These are phyloP conservation scores for Phyllosticta citrichinensis DNA, from an alignment of 2,329 filamentous ascomycete genomes.

Conservation along the genomic window DNA sequence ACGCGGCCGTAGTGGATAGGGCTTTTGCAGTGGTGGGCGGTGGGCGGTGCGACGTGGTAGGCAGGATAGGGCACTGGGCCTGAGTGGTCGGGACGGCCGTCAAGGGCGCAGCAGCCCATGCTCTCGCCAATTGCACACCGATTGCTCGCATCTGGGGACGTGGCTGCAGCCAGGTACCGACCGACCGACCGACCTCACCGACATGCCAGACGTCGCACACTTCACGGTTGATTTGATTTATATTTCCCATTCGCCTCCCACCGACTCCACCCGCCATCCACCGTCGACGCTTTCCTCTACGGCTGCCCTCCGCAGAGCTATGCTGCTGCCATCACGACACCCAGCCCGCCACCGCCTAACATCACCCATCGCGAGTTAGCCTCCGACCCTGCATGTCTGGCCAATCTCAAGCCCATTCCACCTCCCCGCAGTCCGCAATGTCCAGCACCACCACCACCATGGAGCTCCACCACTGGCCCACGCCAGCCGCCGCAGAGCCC, in stretches of 20 bases:
- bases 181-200: background rate
- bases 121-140: background rate
- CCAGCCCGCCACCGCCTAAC: background rate
- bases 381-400: background rate
- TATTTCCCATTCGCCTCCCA: background rate
- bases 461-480: background rate
- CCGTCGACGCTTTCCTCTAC: background rate
- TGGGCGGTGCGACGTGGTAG: background rate
- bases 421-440: background rate
- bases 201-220: background rate
- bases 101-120: background rate
- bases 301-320: background rate
- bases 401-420: slow-evolving; percentile 3
- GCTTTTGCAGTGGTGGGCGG: background rate
- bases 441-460: slow-evolving; percentile 2
- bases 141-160: background rate
- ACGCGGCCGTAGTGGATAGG: background rate
- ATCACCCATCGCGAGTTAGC: background rate
- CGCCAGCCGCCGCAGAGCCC: background rate
- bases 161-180: background rate
- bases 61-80: background rate
- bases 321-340: background rate
- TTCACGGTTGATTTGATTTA: background rate
- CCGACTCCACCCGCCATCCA: too few species aligned
- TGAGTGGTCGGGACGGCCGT: background rate